These are phyloP conservation scores for Erodium maritimum DNA, from an alignment of 345 rosid species.

Conservation along the genomic window DNA sequence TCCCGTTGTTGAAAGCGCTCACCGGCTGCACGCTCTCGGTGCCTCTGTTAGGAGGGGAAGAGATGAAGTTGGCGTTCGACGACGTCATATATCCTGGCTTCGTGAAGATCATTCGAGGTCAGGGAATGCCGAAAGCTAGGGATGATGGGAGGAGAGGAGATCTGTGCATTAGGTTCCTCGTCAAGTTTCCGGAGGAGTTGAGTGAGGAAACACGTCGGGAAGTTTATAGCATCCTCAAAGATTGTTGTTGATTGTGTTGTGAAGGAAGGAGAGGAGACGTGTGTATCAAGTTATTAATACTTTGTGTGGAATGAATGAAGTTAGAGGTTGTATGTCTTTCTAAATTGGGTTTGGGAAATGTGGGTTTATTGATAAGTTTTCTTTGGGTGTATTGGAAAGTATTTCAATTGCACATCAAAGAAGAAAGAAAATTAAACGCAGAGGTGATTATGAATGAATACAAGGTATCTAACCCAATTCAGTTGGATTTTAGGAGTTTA, in stretches of 20 bases:
- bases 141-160: conserved; percentile 51
- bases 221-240: conserved; percentile 35
- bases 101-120: conserved; percentile 46
- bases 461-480: background rate
- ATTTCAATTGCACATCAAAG: background rate
- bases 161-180: conserved; percentile 39
- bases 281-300: no score
- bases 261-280: no score
- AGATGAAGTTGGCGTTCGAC: conserved; percentile 34
- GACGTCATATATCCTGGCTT: conserved; percentile 56
- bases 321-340: no score
- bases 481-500: no score
- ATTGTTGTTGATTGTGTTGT: conserved; percentile 18
- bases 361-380: no score
- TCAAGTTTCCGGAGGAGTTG: conserved; percentile 48
- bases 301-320: background rate
- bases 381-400: no score
- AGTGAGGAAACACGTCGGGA: conserved; percentile 39
- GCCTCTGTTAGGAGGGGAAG: conserved; percentile 55
- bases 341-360: no score
- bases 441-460: no score
- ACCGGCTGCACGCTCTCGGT: conserved; percentile 61
- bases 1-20: conserved; percentile 66
- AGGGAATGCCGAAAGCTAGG: conserved; percentile 61
- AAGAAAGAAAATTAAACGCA: background rate